Conservation (phyloP, 768 basidiomycete species). For the Xanthoconium stramineum region DNA sequence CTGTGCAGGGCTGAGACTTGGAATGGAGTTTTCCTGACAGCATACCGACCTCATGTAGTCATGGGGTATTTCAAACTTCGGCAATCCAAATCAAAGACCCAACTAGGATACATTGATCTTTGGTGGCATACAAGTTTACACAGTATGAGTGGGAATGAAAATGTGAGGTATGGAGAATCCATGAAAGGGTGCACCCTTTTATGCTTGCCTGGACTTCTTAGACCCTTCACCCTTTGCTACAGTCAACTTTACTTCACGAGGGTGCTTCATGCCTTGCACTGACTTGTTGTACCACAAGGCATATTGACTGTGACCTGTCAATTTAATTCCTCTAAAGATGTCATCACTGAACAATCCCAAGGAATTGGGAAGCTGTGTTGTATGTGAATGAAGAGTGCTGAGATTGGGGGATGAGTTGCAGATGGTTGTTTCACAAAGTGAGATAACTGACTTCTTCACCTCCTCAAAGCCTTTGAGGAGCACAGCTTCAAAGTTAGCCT, state of each 20-base stretch:
- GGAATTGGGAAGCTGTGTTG: background rate
- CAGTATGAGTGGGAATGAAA: too few relatives aligned
- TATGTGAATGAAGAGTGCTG: background rate
- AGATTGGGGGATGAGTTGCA: background rate
- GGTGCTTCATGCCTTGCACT: background rate
- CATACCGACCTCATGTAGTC: too few relatives aligned
- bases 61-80: too few relatives aligned
- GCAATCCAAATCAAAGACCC: too few relatives aligned
- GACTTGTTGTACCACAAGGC: background rate
- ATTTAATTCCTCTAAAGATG: background rate
- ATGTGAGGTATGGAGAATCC: too few relatives aligned
- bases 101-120: background rate
- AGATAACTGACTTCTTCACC: background rate
- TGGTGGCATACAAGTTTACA: background rate
- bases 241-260: background rate
- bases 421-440: background rate
- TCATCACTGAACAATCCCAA: background rate
- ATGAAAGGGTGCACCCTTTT: background rate
- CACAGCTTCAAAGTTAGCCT: background rate
- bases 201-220: background rate
- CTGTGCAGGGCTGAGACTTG: too few relatives aligned
- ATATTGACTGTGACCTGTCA: background rate
- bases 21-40: too few relatives aligned
- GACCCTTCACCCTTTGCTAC: background rate
- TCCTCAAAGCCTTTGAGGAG: background rate